Conservation (phyloP, 2,329 filamentous ascomycete species). For the Fusarium torulosum region DNA sequence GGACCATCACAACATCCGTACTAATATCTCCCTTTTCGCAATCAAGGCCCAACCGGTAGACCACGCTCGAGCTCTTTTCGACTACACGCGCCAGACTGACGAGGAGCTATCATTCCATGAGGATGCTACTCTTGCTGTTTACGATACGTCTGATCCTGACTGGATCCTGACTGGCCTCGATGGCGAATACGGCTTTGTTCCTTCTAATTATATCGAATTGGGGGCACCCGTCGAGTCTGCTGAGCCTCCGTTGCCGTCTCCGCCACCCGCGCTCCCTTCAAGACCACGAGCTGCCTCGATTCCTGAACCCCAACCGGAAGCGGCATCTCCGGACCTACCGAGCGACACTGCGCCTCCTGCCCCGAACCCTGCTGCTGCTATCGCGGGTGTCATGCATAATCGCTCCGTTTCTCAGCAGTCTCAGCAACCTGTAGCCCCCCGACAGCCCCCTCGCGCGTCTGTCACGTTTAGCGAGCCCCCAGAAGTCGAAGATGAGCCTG, state of each 20-base stretch:
- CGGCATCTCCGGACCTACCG: slow-evolving; percentile 51
- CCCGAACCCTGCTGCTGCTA: slow-evolving; percentile 64
- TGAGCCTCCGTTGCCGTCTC: slow-evolving; percentile 52
- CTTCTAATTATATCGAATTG: slow-evolving; percentile 94
- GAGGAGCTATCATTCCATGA: slow-evolving; percentile 97
- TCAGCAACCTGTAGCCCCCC: slow-evolving; percentile 43
- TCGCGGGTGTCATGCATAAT: slow-evolving; percentile 68
- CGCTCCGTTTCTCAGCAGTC: slow-evolving; percentile 54
- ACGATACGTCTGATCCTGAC: slow-evolving; percentile 91
- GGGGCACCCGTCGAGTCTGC: slow-evolving; percentile 61
- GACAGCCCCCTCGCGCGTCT: slow-evolving; percentile 47
- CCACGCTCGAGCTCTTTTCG: slow-evolving; percentile 92
- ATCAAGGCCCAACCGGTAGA: slow-evolving; percentile 70
- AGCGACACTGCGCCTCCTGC: slow-evolving; percentile 42
- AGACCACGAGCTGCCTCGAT: slow-evolving; percentile 54
- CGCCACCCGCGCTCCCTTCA: slow-evolving; percentile 60
- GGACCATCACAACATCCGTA: neutral
- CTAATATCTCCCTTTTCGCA: slow-evolving; percentile 8
- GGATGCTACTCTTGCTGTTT: slow-evolving; percentile 85
- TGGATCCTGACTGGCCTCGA: slow-evolving; percentile 93
- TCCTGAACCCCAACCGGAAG: slow-evolving; percentile 37
- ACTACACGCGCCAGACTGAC: slow-evolving; percentile 96
- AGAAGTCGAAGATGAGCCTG: slow-evolving; percentile 49
- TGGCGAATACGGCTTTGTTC: slow-evolving; percentile 92
- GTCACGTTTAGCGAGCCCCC: slow-evolving; percentile 46